Evolutionary conservation across 345 rosid species (phyloP).

Genomic region (Corchorus capsularis): DNA sequence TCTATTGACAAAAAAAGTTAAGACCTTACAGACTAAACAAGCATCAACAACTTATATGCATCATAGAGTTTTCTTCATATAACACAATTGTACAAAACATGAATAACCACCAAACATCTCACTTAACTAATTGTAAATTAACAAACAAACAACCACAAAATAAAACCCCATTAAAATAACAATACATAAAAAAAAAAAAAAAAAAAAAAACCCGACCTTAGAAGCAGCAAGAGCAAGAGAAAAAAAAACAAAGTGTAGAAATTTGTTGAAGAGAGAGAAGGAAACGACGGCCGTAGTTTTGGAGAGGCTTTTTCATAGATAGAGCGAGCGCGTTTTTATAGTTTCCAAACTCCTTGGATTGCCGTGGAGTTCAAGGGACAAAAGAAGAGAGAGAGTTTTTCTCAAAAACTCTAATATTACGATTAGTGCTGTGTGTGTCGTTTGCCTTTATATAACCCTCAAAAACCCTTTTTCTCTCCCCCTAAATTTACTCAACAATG

Average conservation of each 20-base stretch:
- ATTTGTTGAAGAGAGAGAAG: constrained; percentile 14
- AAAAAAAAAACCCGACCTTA: constrained; percentile 9
- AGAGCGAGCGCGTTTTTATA: constrained; percentile 28
- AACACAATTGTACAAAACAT: not conserved
- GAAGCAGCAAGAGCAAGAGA: constrained; percentile 17
- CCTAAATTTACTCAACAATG: constrained; percentile 15
- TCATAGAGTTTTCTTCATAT: not conserved
- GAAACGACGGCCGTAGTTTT: constrained; percentile 11
- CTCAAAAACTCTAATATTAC: no score
- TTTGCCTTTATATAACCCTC: not conserved
- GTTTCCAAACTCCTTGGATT: constrained; percentile 92
- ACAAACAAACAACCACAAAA: not conserved
- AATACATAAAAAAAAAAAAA: not conserved
- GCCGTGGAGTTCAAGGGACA: constrained; percentile 57
- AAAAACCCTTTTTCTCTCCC: not conserved
- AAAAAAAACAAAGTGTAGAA: constrained; percentile 21
- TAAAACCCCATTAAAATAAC: not conserved
- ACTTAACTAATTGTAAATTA: not conserved
- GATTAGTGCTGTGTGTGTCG: not conserved
- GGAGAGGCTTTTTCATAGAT: constrained; percentile 12
- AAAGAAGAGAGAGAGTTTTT: not conserved
- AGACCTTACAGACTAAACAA: not conserved
- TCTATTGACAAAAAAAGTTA: no score
- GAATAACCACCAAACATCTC: not conserved
- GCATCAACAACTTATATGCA: not conserved